Conservation (phyloP, 345 rosid species). For the Turritis glabra region DNA sequence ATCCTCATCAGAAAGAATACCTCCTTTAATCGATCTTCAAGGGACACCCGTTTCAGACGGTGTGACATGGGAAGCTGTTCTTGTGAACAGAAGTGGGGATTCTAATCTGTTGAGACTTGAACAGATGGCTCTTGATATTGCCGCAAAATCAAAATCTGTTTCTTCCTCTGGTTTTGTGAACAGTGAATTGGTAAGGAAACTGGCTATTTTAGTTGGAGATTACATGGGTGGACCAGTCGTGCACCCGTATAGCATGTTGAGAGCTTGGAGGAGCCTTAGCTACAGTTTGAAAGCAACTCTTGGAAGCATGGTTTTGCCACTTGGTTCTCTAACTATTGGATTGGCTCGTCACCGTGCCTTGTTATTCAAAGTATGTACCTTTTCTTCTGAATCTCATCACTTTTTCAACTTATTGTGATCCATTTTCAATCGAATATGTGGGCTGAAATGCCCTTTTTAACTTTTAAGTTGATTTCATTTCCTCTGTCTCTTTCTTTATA, state of each 20-base stretch:
- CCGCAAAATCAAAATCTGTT: constrained; percentile 54
- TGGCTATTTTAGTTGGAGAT: constrained; percentile 76
- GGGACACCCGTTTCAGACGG: constrained; percentile 65
- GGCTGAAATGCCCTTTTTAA: not conserved
- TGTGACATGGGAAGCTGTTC: constrained; percentile 84
- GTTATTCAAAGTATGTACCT: constrained; percentile 71
- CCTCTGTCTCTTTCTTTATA: not conserved
- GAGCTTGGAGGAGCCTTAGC: constrained; percentile 76
- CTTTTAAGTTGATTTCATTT: not conserved
- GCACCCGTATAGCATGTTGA: constrained; percentile 67
- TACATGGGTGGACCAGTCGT: constrained; percentile 93
- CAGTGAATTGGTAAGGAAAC: constrained; percentile 57
- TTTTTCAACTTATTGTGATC: not conserved
- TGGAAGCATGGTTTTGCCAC: constrained; percentile 91
- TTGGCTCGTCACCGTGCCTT: constrained; percentile 97
- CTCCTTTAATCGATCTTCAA: constrained; percentile 89
- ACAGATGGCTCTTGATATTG: constrained; percentile 65
- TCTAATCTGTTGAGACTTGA: constrained; percentile 75
- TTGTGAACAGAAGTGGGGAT: constrained; percentile 80
- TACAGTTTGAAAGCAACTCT: constrained; percentile 79
- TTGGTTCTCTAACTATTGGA: constrained; percentile 89
- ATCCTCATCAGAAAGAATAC: constrained; percentile 68
- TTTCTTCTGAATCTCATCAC: not conserved
- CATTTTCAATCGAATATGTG: not conserved
- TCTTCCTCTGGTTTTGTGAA: constrained; percentile 38